Percentiles rank a stretch among this genome's conserved stretches.
phyloP scores from a whole-genome alignment of 83 land plant genomes.

The Isoetes engelmannii region DNA sequence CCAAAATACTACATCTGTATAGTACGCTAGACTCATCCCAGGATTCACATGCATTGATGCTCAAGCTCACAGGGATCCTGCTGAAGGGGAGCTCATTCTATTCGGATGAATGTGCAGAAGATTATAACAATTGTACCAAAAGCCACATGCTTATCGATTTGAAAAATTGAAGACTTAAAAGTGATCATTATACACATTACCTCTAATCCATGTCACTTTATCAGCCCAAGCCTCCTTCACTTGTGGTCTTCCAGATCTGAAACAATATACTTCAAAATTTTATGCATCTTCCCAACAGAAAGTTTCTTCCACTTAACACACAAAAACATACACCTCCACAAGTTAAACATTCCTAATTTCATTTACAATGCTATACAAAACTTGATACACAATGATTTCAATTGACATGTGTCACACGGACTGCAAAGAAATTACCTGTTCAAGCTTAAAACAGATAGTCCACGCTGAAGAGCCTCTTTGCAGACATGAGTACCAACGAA shows the following conservation, averaged over 20 bases:
- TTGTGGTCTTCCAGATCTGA: constrained; percentile 64
- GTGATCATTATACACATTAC: constrained; percentile 9
- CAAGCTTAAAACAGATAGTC: constrained; percentile 55
- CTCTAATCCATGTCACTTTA: constrained; percentile 57
- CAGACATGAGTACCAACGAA: constrained; percentile 80
- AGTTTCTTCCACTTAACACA: constrained; percentile 1
- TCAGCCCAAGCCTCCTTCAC: constrained; percentile 58
- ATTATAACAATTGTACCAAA: no score
- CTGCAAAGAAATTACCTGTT: constrained; percentile 45
- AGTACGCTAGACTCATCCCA: no score
- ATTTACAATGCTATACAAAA: not conserved
- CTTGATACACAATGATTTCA: not conserved
- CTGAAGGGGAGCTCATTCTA: no score
- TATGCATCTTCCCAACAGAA: not conserved
- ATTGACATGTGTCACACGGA: no score
- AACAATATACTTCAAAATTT: not conserved
- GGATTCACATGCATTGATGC: no score
- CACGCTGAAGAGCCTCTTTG: constrained; percentile 56
- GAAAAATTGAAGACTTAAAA: no score
- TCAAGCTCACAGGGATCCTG: no score
- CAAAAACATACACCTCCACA: not conserved
- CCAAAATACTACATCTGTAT: no score
- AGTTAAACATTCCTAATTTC: not conserved
- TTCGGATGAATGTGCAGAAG: no score
- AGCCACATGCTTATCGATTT: no score